Evolutionary conservation across 2,329 filamentous ascomycete genomes (phyloP).

Genomic region (Phaeosphaeriaceae sp.): DNA sequence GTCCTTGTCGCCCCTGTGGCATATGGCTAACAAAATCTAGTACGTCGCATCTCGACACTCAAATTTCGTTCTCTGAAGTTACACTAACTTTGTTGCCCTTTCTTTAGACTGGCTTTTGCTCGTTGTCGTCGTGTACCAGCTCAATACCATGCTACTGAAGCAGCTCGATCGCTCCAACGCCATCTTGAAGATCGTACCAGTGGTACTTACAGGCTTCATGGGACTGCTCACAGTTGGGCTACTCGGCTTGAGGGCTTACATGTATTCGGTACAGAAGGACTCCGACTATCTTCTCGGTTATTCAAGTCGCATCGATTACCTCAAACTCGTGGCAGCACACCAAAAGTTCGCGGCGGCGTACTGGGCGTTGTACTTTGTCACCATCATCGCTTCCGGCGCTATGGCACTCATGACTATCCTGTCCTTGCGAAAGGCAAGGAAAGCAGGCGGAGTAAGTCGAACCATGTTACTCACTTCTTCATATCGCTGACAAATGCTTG

Average conservation of each 20-base stretch:
- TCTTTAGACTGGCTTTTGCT: constrained; percentile 28
- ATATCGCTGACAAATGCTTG: background rate
- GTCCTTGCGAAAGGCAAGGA: constrained; percentile 20
- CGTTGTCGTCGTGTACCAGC: constrained; percentile 26
- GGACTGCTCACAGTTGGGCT: constrained; percentile 20
- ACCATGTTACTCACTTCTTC: background rate
- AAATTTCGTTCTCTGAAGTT: background rate
- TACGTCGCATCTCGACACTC: background rate
- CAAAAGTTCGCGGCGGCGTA: constrained; percentile 17
- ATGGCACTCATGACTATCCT: constrained; percentile 21
- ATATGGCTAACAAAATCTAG: background rate
- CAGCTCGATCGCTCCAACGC: constrained; percentile 18
- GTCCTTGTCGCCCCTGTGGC: background rate
- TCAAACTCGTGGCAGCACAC: background rate
- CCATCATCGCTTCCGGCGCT: constrained; percentile 19
- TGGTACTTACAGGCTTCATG: constrained; percentile 27
- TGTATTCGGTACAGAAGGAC: background rate
- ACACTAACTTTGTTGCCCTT: background rate
- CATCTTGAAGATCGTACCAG: constrained; percentile 18
- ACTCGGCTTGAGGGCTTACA: constrained; percentile 23
- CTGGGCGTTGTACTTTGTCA: constrained; percentile 26
- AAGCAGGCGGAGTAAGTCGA: constrained; percentile 27
- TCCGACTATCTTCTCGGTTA: background rate
- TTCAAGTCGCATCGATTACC: background rate
- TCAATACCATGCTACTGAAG: constrained; percentile 35